phyloP scores from a whole-genome alignment of 306 rosid species.

The Pyrus betulifolia region DNA sequence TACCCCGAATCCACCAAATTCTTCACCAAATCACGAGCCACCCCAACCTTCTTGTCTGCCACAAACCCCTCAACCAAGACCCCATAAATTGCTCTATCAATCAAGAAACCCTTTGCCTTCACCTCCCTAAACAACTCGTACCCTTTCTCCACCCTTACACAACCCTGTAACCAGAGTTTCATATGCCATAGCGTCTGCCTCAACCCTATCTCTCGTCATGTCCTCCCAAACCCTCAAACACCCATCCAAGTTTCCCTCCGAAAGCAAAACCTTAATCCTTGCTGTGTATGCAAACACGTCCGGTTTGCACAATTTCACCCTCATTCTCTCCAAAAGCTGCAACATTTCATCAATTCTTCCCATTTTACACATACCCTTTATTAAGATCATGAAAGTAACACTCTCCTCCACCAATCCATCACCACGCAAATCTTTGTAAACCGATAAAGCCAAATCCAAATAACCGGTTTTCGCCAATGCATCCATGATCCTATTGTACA shows the following conservation, averaged over 20 bases:
- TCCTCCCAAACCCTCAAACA: constrained; percentile 78
- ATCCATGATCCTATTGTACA: constrained; percentile 74
- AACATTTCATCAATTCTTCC: constrained; percentile 62
- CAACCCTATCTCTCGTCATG: constrained; percentile 56
- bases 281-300: constrained; percentile 83
- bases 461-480: constrained; percentile 49
- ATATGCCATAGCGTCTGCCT: constrained; percentile 69
- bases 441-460: constrained; percentile 58
- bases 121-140: constrained; percentile 65
- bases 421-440: constrained; percentile 54
- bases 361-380: constrained; percentile 63
- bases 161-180: constrained; percentile 51
- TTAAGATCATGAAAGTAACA: constrained; percentile 70
- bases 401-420: constrained; percentile 70
- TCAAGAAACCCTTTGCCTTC: constrained; percentile 62
- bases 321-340: constrained; percentile 51
- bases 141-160: constrained; percentile 52
- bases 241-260: constrained; percentile 50
- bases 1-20: constrained; percentile 69
- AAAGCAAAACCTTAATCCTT: constrained; percentile 47
- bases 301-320: constrained; percentile 60
- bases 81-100: constrained; percentile 69
- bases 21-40: constrained; percentile 62
- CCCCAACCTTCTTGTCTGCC: constrained; percentile 40
- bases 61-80: constrained; percentile 62